phyloP scores from a whole-genome alignment of 1,284 basidiomycete genomes.

The Ustilago bromivora region DNA sequence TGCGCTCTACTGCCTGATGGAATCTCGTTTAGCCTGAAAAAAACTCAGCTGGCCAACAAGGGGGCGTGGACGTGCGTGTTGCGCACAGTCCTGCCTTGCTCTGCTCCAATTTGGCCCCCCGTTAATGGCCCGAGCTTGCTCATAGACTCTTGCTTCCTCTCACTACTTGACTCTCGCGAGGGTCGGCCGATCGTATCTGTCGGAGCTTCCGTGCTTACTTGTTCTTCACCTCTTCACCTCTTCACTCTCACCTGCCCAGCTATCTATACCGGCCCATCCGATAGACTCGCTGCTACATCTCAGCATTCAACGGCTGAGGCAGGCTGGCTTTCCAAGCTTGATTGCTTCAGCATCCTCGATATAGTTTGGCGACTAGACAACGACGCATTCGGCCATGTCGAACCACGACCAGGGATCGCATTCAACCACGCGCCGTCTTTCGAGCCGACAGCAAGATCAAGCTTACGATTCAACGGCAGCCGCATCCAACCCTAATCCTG shows the following conservation, averaged over 20 bases:
- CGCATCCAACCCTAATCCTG: constrained; percentile 8
- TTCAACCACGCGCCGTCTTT: background rate
- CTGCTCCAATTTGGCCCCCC: background rate
- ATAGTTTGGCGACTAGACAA: background rate
- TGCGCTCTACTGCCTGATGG: background rate
- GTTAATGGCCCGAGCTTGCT: background rate
- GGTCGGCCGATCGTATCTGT: background rate
- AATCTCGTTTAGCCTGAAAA: background rate
- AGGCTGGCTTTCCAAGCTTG: background rate
- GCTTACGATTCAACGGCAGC: background rate
- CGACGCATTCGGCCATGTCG: constrained; percentile 6
- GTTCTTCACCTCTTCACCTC: background rate
- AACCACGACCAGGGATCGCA: constrained; percentile 5
- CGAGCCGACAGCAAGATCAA: background rate
- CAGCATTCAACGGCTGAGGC: constrained; percentile 1
- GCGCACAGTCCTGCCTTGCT: constrained; percentile 1
- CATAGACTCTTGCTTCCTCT: background rate
- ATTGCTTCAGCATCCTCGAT: background rate
- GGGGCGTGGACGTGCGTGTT: constrained; percentile 5
- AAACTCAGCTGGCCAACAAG: background rate
- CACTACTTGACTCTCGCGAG: background rate
- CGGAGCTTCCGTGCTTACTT: background rate
- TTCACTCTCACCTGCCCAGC: background rate
- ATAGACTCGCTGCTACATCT: background rate
- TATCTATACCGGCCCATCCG: background rate